Evolutionary conservation across 2,329 filamentous ascomycete genomes (phyloP).

Genomic region (Cadophora malorum): DNA sequence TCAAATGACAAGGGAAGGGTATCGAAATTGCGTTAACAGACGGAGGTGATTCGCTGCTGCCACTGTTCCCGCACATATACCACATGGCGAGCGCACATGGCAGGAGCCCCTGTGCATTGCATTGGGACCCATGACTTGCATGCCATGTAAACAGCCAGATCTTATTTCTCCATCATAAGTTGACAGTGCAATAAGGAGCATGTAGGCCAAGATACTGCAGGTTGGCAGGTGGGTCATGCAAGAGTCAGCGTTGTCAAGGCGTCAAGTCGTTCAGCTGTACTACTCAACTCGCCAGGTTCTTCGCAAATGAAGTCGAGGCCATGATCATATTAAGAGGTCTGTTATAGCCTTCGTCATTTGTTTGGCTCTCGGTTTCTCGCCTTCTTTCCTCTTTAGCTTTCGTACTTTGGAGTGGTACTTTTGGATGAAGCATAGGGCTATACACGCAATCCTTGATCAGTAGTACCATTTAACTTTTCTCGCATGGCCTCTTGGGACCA

Average conservation of each 20-base stretch:
- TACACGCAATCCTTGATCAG: not conserved
- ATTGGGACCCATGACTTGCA: conserved; percentile 6
- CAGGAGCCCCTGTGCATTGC: not conserved
- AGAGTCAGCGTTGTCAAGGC: not conserved
- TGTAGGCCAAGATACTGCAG: too few species aligned
- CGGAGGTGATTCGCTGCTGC: not conserved
- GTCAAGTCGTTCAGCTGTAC: not conserved
- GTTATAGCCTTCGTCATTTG: not conserved
- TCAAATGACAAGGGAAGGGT: not conserved
- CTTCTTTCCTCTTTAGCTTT: not conserved
- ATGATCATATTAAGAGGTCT: not conserved
- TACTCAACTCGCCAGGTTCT: not conserved
- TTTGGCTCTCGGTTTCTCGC: not conserved
- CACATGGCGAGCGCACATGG: conserved; percentile 7
- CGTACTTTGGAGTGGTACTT: not conserved
- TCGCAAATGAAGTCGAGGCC: not conserved
- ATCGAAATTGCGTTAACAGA: not conserved
- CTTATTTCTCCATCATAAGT: too few species aligned
- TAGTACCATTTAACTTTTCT: not conserved
- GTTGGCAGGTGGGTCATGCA: not conserved
- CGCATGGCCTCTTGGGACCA: not conserved
- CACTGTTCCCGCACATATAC: not conserved
- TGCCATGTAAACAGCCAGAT: not conserved
- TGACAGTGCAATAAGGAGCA: too few species aligned
- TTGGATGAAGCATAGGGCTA: not conserved